Base-by-base conservation (phyloP, 108 stramenopile genomes). In the Stephanodiscus triporus region DNA sequence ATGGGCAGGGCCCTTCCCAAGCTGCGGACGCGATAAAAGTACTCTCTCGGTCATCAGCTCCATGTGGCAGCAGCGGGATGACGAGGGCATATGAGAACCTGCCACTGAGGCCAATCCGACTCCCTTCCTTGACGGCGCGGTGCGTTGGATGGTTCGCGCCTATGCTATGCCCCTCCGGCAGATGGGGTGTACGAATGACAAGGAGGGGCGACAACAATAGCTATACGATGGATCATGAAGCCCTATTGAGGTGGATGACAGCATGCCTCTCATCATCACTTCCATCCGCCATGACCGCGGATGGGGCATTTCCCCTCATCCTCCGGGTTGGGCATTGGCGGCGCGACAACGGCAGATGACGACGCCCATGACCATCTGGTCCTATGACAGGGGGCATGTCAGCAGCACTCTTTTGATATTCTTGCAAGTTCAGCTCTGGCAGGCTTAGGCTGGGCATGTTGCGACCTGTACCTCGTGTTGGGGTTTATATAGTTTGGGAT, bases 1-100 rank as follows among this genome's bases (percentile, higher is more conserved):
- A 81, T 80, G 67, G 93, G 93, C 11, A 53, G 86, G 62, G 87
- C 83, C 10, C 37, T 90, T 51, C 82, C 90, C 9, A 78, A 82
- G 27, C 40, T 93, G 88, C 90, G 10, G 68, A 83, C 37, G 75
- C 63, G 4, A 78, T 87, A 58, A 66, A n/a, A 68, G 64, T 77
- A 88, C 47, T 62, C 84, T 48, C 32, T 70, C 1, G 47, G 73
- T 50, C 88, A 90, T 63, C 70, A 91, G 0, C 64, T 71, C 0
- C 13, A 16, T 2, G 27, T 47, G 76, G 22, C 26, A 24, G 26
- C 9, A n/a, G 37, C 20, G 36, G 26, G 42, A 9, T 4, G 36
- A 23, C 4, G 60, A 4, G 60, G n/a, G 20, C 22, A 55, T 30
- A 29, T 11, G 56, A 32, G 3, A 1, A 19, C 13, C 47, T 66